Evolutionary conservation across 805 yeast species (phyloP), one percentile per base, ranked within the genome.

Genomic region (Suhomyces faveliae): DNA sequence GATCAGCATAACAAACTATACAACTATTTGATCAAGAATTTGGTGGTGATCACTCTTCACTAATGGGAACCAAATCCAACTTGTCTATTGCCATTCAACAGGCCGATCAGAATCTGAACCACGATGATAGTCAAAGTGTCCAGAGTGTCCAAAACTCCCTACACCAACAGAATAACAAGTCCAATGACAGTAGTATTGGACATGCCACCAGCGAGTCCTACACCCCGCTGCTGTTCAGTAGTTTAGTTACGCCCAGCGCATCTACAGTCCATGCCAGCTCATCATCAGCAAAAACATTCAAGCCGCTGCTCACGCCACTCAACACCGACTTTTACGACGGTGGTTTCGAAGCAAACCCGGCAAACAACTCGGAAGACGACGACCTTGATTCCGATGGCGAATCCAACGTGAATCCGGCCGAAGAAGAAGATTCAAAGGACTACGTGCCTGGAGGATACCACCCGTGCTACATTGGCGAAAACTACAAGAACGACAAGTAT

Each of bases 371-470:
- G n/a, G 55, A 46, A 13, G 52, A 45, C 21, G 43, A 47, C 17
- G 54, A 47, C 8, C 46, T 38, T 24, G 56, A 56, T 15, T 61
- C 55, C 11, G 65, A 59, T 19, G 64, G 59, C 35, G 70, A 65
- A 6, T 57, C 48, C 3, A 55, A 50, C 5, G 60, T 67, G 4
- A 63, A 68, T 45, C 69, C 70, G 8, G 71, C 68, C 33, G 85
- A 88, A 57, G 99, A 94, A 63, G 99, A 94, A 67, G 87, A 87
- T 50, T 70, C 78, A 40, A 82, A 81, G 48, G 99, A 94, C 67
- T 94, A 94, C 66, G 82, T 81, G 49, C 82, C 84, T 8, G 98
- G 98, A 20, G 99, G 99, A 0, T 94, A 94, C 64, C 99, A 94
- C 62, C 97, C 99, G 0, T 94, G 95, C 10, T 82, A 69, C 54